Evolutionary conservation across 495 filamentous ascomycete genomes (phyloP).

Genomic region (Venustampulla echinocandica): DNA sequence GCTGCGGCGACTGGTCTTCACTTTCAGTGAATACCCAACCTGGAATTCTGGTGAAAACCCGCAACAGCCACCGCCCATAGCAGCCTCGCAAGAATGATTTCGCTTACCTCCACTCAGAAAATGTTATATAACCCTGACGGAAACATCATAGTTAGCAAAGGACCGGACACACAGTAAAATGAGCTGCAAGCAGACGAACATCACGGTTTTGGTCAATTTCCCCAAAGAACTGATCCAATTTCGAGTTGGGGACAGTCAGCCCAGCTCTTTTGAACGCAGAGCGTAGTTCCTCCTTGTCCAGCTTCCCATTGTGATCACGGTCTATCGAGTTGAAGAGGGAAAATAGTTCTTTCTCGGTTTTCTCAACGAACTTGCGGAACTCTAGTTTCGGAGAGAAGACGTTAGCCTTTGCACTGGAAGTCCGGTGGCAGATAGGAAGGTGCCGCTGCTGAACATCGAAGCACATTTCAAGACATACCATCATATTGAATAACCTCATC

Average conservation of each 20-base stretch:
- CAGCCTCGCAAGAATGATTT: background rate
- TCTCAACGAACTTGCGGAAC: constrained; percentile 78
- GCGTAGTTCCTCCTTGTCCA: constrained; percentile 77
- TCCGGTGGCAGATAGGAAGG: too few relatives aligned
- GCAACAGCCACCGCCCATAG: too few relatives aligned
- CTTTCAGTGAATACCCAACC: too few relatives aligned
- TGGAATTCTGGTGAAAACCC: too few relatives aligned
- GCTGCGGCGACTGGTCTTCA: too few relatives aligned
- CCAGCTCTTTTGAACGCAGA: constrained; percentile 70
- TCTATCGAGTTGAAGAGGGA: constrained; percentile 83
- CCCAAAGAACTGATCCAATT: constrained; percentile 75
- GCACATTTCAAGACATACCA: constrained; percentile 42
- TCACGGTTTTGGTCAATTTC: constrained; percentile 88
- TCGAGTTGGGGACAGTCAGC: constrained; percentile 64
- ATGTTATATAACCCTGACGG: constrained; percentile 56
- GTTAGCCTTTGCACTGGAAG: too few relatives aligned
- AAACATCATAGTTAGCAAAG: background rate
- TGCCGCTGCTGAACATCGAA: background rate
- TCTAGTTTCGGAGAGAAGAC: constrained; percentile 41
- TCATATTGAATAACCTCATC: constrained; percentile 87
- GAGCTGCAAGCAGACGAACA: constrained; percentile 29
- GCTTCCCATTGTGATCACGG: constrained; percentile 73
- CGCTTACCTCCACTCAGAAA: constrained; percentile 91
- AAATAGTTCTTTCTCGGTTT: constrained; percentile 74
- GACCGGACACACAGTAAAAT: background rate